A percentile compares a stretch with the other conserved stretches of the same genome.
Conservation (phyloP, 495 filamentous ascomycete species). For the Daldinia caldariorum region DNA sequence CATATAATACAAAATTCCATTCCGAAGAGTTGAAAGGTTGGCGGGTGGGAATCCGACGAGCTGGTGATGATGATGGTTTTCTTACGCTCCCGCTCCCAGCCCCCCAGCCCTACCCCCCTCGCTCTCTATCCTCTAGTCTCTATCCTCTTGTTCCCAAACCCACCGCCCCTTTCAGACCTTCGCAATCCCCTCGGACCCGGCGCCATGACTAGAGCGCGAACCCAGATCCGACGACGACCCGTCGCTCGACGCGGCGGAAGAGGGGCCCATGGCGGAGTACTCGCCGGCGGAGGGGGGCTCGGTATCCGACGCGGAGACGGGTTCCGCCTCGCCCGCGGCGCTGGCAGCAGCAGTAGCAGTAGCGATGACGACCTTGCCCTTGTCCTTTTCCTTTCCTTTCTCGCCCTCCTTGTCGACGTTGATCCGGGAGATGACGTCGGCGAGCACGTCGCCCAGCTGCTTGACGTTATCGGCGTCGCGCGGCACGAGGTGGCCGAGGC, state of each 20-base stretch:
- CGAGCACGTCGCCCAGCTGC: constrained; percentile 52
- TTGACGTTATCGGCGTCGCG: constrained; percentile 59
- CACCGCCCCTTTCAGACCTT: constrained; percentile 7
- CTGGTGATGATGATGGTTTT: too few relatives aligned
- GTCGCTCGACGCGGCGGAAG: constrained; percentile 11
- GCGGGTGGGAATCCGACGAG: too few relatives aligned
- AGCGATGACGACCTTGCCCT: background rate
- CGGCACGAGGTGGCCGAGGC: constrained; percentile 64
- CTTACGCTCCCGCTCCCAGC: too few relatives aligned
- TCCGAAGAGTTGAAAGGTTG: background rate
- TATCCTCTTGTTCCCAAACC: background rate
- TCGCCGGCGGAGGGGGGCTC: constrained; percentile 1
- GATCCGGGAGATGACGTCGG: constrained; percentile 45
- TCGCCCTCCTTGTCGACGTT: constrained; percentile 43
- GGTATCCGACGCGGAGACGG: background rate
- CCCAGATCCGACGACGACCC: constrained; percentile 34
- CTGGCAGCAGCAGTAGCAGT: background rate
- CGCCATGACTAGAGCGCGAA: constrained; percentile 30
- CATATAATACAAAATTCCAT: background rate
- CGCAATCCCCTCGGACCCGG: background rate
- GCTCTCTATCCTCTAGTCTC: background rate
- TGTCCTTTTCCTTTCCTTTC: background rate
- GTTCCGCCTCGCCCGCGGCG: background rate
- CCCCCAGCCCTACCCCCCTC: too few relatives aligned
- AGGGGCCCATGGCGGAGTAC: constrained; percentile 1